Percentiles rank a stretch among this genome's conserved stretches.
Evolutionary conservation across 2,329 filamentous ascomycete genomes (phyloP).

Genomic region (Sphaceloma murrayae): DNA sequence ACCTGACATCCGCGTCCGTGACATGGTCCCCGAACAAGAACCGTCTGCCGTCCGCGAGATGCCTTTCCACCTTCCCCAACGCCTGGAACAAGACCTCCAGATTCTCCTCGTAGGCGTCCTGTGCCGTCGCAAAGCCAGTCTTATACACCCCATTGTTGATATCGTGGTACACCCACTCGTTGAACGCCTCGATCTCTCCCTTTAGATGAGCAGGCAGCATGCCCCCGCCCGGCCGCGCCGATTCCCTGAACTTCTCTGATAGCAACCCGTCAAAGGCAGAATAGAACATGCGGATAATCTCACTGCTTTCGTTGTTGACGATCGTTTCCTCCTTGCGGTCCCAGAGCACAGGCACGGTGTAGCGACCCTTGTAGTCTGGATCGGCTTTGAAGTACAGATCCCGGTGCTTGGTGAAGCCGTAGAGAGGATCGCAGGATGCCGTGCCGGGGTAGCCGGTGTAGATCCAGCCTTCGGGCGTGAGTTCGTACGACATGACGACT

Average conservation of each 20-base stretch:
- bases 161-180: slow-evolving; percentile 67
- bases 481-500: slow-evolving; percentile 35
- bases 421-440: slow-evolving; percentile 49
- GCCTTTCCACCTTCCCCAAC: slow-evolving; percentile 65
- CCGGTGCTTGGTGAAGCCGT: slow-evolving; percentile 57
- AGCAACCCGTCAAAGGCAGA: slow-evolving; percentile 60
- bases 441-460: slow-evolving; percentile 54
- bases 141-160: slow-evolving; percentile 48
- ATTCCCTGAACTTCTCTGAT: slow-evolving; percentile 47
- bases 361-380: slow-evolving; percentile 58
- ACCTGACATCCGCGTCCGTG: slow-evolving; percentile 73
- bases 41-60: slow-evolving; percentile 46
- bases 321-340: slow-evolving; percentile 67
- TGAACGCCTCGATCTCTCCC: slow-evolving; percentile 61
- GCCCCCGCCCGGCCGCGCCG: slow-evolving; percentile 44
- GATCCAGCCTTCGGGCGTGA: slow-evolving; percentile 54
- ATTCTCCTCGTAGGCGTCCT: slow-evolving; percentile 71
- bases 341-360: slow-evolving; percentile 77
- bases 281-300: slow-evolving; percentile 88
- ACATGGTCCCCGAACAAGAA: slow-evolving; percentile 67
- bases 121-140: slow-evolving; percentile 72
- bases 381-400: slow-evolving; percentile 65
- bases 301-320: slow-evolving; percentile 84
- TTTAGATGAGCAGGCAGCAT: slow-evolving; percentile 60
- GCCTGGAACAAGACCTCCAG: slow-evolving; percentile 63